phyloP scores from a whole-genome alignment of 257 asterid genomes.

The Solanum rostratum region DNA sequence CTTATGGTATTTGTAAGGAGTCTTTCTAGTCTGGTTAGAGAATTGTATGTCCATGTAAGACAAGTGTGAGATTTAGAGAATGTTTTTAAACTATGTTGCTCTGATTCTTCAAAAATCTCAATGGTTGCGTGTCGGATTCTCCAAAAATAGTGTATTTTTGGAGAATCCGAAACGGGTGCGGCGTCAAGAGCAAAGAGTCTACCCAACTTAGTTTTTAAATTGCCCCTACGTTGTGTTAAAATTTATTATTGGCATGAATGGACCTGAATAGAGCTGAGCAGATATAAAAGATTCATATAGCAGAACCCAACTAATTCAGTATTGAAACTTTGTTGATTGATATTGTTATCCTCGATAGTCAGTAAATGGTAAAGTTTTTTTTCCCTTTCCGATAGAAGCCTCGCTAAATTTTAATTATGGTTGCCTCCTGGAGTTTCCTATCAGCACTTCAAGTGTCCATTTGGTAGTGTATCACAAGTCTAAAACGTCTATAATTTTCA shows the following conservation, averaged over 20 bases:
- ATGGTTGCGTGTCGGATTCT: too few species aligned
- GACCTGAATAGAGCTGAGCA: not conserved
- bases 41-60: not conserved
- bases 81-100: not conserved
- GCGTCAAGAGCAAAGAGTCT: too few species aligned
- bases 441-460: not conserved
- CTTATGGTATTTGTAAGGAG: not conserved
- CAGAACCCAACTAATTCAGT: not conserved
- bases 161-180: too few species aligned
- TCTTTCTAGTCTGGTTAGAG: not conserved
- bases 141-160: too few species aligned
- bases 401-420: not conserved
- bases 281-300: not conserved
- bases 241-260: not conserved
- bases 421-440: not conserved
- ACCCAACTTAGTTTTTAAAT: not conserved
- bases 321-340: not conserved
- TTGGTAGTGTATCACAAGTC: not conserved
- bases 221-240: not conserved
- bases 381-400: not conserved
- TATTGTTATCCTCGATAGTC: not conserved
- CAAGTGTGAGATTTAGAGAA: not conserved
- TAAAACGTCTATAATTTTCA: not conserved
- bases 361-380: not conserved
- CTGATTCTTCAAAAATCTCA: too few species aligned